These are phyloP conservation scores for Penicillium palitans DNA, from an alignment of 2,329 filamentous ascomycete genomes.

Conservation along the genomic window DNA sequence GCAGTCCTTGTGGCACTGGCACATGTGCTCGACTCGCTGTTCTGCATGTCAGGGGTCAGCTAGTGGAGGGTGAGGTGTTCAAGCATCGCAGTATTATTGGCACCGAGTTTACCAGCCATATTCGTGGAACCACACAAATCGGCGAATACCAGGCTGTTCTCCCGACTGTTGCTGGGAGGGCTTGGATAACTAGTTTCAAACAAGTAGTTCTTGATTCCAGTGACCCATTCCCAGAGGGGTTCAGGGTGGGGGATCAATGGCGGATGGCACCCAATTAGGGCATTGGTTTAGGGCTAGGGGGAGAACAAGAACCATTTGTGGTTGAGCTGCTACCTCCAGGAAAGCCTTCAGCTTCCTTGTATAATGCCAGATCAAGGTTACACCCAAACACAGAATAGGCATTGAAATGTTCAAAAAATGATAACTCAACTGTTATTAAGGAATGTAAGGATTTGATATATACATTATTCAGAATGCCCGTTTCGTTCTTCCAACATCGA, in stretches of 20 bases:
- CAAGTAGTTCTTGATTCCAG: conserved; percentile 47
- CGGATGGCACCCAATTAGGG: conserved; percentile 15
- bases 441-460: not conserved
- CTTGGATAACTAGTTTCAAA: conserved; percentile 50
- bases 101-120: conserved; percentile 45
- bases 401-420: not conserved
- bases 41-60: conserved; percentile 44
- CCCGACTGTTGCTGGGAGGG: conserved; percentile 46
- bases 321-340: not conserved
- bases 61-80: conserved; percentile 42
- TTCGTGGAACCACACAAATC: conserved; percentile 41
- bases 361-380: not conserved
- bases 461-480: not conserved
- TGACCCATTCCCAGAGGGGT: conserved; percentile 48
- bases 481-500: not conserved
- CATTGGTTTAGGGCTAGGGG: not conserved
- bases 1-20: conserved; percentile 51
- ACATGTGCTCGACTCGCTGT: conserved; percentile 48
- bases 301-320: not conserved
- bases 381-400: not conserved
- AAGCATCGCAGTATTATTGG: conserved; percentile 46
- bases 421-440: not conserved
- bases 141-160: conserved; percentile 44
- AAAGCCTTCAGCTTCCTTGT: not conserved
- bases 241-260: conserved; percentile 40